Evolutionary conservation across 2,329 filamentous ascomycete genomes (phyloP), one percentile per base, ranked within the genome.

Genomic region (Talaromyces rugulosus): DNA sequence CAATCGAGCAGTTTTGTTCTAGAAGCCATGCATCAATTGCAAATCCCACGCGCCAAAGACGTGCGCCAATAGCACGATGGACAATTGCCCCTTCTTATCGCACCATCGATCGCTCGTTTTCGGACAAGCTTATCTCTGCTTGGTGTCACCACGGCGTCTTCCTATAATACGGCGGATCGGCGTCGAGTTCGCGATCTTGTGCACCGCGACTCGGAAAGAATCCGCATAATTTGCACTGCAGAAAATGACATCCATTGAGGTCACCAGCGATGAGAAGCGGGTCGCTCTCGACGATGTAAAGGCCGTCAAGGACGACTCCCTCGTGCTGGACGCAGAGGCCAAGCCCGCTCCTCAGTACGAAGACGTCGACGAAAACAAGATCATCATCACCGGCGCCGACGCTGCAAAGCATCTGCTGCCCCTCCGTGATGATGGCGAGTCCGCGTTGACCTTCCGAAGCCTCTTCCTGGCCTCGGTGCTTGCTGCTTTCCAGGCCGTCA

Each of bases 321-420:
- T 36, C 9, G 53, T 44, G 30, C 8, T n/a, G n/a, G 61, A 56
- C 34, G 5, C 12, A 8, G 61, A 62, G 42, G 4, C 53, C 5
- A 52, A 59, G 42, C 33, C 34, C 11, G 27, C 31, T n/a, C 34
- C 56, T 11, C 27, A 18, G 27, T 56, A 52, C 52, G 54, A 56
- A 9, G 57, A 72, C 1, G 72, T 74, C 0, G 74, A 72, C 56
- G 63, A 65, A 30, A 73, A 82, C 28, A 72, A 67, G 14, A 78
- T 85, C 65, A 85, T 86, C 59, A 61, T 82, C 63, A 84, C 81
- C 0, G 83, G 82, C 58, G 71, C 77, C 7, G 83, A 85, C 67
- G 83, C 81, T 0, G 76, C 83, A 4, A 60, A 64, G 0, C 75
- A 85, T 58, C 68, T 86, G 27, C 69, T 86, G 3, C 75, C 83